Evolutionary conservation across 2,329 filamentous ascomycete genomes (phyloP), one percentile per base, ranked within the genome.

Genomic region (Fusarium coffeatum): DNA sequence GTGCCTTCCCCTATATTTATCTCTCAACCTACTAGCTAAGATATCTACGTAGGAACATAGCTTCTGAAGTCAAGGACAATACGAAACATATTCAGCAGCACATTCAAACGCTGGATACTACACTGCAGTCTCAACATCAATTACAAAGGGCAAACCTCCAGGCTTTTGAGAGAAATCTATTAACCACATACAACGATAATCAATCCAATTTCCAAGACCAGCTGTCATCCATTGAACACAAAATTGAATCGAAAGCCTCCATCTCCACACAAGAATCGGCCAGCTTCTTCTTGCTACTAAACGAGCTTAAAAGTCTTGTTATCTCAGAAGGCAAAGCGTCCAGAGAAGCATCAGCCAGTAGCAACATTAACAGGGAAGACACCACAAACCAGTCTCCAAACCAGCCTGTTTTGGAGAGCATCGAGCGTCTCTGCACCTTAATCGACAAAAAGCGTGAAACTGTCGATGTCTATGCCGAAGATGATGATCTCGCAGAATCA

Each of bases 401-500:
- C 3, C 42, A 30, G 8, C 16, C 15, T 3, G 18, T 67, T 8
- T 4, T 59, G 11, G 42, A 45, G 13, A 57, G 32, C 0, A 40
- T 69, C 5, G 20, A 58, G 22, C 45, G 55, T 3, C 62, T 69
- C 2, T 25, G 46, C 15, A 7, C 22, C n/a, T 8, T 66, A 12
- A 32, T 55, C 0, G 16, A 58, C 18, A 32, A 47, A n/a, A 64
- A 58, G 18, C 16, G 34, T 16, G 45, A 47, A 2, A 22, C 28
- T 4, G 22, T 57, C 18, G 22, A 64, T 11, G 23, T 53, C 2
- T 69, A 57, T 20, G 25, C 18, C 3, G 66, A 66, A n/a, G 34
- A 64, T 2, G 34, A 46, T 6, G 51, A 46, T 2, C 30, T 45
- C 6, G 55, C 30, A 2, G 43, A 59, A 2, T 48, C 55, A 32